A percentile compares a stretch with the other conserved stretches of the same genome.
Evolutionary conservation across 129 eudicot species (phyloP).

Genomic region (Tagetes patula): DNA sequence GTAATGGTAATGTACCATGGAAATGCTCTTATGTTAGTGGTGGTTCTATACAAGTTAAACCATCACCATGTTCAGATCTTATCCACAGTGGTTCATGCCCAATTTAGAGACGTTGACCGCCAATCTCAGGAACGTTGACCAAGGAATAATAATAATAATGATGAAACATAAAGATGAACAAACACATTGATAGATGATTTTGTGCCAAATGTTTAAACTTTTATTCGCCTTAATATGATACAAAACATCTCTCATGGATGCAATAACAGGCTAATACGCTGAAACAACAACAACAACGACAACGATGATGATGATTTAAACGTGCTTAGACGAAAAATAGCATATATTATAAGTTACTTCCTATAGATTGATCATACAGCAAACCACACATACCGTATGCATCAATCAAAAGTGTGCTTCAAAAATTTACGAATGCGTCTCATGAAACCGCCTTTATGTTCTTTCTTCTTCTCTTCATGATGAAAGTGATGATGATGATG

Average conservation of each 20-base stretch:
- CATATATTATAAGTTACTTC: neutral
- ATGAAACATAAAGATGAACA: neutral
- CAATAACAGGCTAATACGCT: neutral
- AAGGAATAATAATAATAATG: neutral
- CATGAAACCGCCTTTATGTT: conserved; percentile 38
- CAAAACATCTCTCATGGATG: conserved; percentile 17
- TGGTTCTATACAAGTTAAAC: conserved; percentile 47
- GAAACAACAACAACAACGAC: neutral
- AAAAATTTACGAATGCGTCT: conserved; percentile 36
- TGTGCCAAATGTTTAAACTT: neutral
- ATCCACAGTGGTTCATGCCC: conserved; percentile 24
- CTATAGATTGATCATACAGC: neutral
- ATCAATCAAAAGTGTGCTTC: conserved; percentile 40
- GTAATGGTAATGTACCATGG: conserved; percentile 44
- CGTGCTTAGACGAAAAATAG: neutral
- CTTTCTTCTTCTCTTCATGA: conserved; percentile 27
- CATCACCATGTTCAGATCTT: conserved; percentile 65
- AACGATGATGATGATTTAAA: neutral
- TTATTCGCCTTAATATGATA: conserved; percentile 24
- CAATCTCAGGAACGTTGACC: conserved; percentile 6
- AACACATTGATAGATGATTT: neutral
- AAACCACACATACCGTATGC: conserved; percentile 8
- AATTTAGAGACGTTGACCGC: neutral
- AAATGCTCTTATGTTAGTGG: conserved; percentile 65
- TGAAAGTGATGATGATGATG: conserved; percentile 24